Base-by-base conservation (phyloP, 2,329 filamentous ascomycete genomes). In the Beauveria sp. region DNA sequence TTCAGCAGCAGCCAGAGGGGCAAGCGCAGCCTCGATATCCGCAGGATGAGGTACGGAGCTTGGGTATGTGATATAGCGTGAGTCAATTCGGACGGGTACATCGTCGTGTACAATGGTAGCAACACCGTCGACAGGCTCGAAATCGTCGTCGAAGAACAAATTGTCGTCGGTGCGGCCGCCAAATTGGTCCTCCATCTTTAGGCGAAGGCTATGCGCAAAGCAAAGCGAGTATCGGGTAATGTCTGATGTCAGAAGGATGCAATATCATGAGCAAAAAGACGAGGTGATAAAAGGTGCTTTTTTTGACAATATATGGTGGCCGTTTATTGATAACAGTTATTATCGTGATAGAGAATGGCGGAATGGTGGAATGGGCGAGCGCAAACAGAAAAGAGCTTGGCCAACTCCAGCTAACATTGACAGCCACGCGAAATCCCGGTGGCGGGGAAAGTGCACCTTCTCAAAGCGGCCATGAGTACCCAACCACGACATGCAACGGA, bases 61-160 rank as follows among this genome's bases (percentile, higher is more conserved):
- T 46, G 30, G 45, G 10, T 28, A 46, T 34, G 28, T 50, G 10
- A 51, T 58, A 20, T 50, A 58, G 20, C 56, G 43, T 61, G 63
- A 42, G 60, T 63, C 38, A 60, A 47, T 58, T 61, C 45, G 9
- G 54, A 60, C 30, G 8, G 58, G 50, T 14, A 45, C 28, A 14
- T 60, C 50, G 12, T 54, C 34, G 2, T 49, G 34, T 5, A 58
- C 30, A 24, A 71, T 64, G 24, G 74, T 66, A 5, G 71, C 62
- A 51, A 73, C 69, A 65, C 71, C 71, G 46, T 77, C 71, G 56
- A 84, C 77, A 8, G 82, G 82, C 70, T 86, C 83, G 62, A 86
- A 84, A 67, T 86, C 83, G 67, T 86, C 83, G 66, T 86, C 84
- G 63, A 81, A 80, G 69, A 86, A 86, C 63, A 86, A 77, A 68